Percentiles rank a stretch among this genome's conserved stretches.
phyloP scores from a whole-genome alignment of 305 asterid species.

The Lippia alba region DNA sequence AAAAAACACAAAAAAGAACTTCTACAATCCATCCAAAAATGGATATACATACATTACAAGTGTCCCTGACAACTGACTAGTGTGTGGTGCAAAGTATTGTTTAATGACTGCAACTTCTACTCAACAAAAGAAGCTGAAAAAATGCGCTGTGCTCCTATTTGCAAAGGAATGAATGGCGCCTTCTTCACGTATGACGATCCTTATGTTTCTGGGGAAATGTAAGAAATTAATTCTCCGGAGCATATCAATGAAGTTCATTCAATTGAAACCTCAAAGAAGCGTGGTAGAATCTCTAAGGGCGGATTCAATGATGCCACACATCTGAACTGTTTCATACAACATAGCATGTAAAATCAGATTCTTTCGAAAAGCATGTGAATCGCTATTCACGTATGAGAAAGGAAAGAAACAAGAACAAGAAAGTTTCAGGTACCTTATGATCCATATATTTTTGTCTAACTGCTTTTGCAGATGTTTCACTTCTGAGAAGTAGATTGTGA shows the following conservation, averaged over 20 bases:
- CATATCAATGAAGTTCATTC: conserved; percentile 37
- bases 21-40: background rate
- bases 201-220: background rate
- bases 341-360: conserved; percentile 25
- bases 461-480: conserved; percentile 45
- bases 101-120: conserved; percentile 20
- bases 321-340: conserved; percentile 54
- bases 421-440: conserved; percentile 56
- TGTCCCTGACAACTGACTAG: background rate
- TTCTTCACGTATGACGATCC: conserved; percentile 3
- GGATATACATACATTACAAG: conserved; percentile 12
- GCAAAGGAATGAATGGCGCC: background rate
- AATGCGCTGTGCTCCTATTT: background rate
- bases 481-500: conserved; percentile 54
- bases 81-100: conserved; percentile 2
- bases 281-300: conserved; percentile 50
- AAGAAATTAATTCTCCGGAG: conserved; percentile 20
- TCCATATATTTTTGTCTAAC: conserved; percentile 63
- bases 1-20: no score
- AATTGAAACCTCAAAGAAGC: conserved; percentile 46
- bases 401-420: background rate
- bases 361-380: background rate
- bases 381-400: conserved; percentile 2
- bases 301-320: conserved; percentile 55
- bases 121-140: background rate